These are phyloP conservation scores for Crataegus laevigata DNA, from an alignment of 306 rosid species.

Conservation along the genomic window DNA sequence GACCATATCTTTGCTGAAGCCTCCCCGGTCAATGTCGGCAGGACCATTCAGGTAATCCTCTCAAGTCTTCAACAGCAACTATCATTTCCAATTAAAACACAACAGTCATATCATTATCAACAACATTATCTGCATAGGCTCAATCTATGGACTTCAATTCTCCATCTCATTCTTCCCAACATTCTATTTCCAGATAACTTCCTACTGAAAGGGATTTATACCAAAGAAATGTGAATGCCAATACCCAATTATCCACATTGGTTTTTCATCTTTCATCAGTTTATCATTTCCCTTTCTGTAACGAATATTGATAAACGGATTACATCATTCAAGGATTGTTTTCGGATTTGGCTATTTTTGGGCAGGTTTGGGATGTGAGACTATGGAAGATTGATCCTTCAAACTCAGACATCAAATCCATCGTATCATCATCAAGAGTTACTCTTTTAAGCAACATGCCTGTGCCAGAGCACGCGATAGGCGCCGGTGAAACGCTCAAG, in stretches of 20 bases:
- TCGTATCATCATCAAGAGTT: conserved; percentile 63
- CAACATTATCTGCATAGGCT: neutral
- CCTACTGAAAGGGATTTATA: neutral
- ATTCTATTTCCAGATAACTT: neutral
- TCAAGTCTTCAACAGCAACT: neutral
- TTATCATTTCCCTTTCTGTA: neutral
- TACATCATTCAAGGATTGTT: neutral
- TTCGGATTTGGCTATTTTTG: neutral
- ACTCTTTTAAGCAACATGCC: conserved; percentile 66
- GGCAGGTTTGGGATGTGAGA: conserved; percentile 73
- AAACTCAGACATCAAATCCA: conserved; percentile 29
- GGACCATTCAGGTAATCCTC: conserved; percentile 53
- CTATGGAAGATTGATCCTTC: conserved; percentile 66
- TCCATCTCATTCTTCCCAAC: neutral
- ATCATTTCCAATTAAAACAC: neutral
- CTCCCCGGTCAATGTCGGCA: conserved; percentile 55
- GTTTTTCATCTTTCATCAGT: neutral
- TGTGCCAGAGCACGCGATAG: conserved; percentile 59
- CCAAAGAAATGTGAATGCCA: neutral
- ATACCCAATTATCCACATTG: neutral
- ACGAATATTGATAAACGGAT: neutral
- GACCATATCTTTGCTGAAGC: conserved; percentile 70
- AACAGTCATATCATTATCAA: neutral
- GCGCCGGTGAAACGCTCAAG: conserved; percentile 42
- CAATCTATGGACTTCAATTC: neutral